Conservation (phyloP, 2,329 filamentous ascomycete species). For the Colletotrichum noveboracense region DNA sequence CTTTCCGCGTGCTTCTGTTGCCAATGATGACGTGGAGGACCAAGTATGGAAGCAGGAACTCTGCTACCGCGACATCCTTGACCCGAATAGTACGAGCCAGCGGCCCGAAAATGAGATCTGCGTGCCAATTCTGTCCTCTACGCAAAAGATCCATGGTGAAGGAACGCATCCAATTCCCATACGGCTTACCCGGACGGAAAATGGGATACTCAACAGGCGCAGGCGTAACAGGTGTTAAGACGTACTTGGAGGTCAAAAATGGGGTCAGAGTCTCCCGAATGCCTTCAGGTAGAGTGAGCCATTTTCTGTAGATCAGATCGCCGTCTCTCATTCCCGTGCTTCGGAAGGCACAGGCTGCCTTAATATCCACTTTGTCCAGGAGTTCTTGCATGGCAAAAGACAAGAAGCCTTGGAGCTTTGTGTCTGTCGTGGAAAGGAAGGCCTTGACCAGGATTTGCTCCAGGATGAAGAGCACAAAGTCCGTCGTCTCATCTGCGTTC, state of each 20-base stretch:
- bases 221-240: constrained; percentile 67
- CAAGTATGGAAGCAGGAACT: constrained; percentile 88
- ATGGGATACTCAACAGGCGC: constrained; percentile 75
- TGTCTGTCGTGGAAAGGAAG: constrained; percentile 89
- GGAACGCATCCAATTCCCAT: constrained; percentile 80
- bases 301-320: constrained; percentile 72
- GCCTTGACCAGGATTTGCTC: constrained; percentile 89
- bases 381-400: constrained; percentile 96
- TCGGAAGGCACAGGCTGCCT: constrained; percentile 53
- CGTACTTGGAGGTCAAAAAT: constrained; percentile 85
- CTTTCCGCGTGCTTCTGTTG: constrained; percentile 61
- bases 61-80: constrained; percentile 84
- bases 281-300: constrained; percentile 77
- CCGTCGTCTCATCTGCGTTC: constrained; percentile 75
- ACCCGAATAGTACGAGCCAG: constrained; percentile 82
- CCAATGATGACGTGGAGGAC: constrained; percentile 84
- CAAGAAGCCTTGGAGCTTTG: constrained; percentile 86
- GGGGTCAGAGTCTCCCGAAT: constrained; percentile 85
- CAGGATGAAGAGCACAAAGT: constrained; percentile 86
- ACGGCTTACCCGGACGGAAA: constrained; percentile 70
- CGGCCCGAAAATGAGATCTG: constrained; percentile 79
- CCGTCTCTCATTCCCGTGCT: constrained; percentile 48
- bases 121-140: constrained; percentile 76
- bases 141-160: constrained; percentile 85
- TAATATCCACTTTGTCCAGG: constrained; percentile 78